Percentiles rank a stretch among this genome's conserved stretches.
phyloP scores from a whole-genome alignment of 2,329 filamentous ascomycete species.

The Orbilia blumenaviensis region DNA sequence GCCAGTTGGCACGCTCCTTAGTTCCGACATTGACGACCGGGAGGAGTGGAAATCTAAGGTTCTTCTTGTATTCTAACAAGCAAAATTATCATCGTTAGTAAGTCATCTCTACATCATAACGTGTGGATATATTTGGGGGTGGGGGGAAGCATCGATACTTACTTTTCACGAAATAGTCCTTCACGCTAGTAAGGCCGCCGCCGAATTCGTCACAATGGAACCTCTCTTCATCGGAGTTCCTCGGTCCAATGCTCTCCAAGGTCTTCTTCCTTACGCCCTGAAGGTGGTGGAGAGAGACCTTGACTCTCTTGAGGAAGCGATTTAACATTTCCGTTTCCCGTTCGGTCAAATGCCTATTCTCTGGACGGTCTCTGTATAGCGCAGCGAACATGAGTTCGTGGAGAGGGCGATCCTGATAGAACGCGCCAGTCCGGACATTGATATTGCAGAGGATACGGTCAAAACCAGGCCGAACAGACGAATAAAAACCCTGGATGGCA shows the following conservation, averaged over 20 bases:
- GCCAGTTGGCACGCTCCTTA: constrained; percentile 67
- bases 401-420: constrained; percentile 64
- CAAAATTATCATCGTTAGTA: background rate
- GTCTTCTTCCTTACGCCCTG: constrained; percentile 57
- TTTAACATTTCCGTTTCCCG: constrained; percentile 21
- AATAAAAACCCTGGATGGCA: constrained; percentile 71
- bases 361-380: background rate
- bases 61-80: constrained; percentile 60
- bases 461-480: constrained; percentile 70
- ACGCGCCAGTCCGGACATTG: constrained; percentile 71
- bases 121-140: too few species aligned
- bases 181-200: constrained; percentile 63
- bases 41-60: constrained; percentile 61
- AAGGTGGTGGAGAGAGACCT: constrained; percentile 46
- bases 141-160: too few species aligned
- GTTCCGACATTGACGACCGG: constrained; percentile 72
- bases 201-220: constrained; percentile 60
- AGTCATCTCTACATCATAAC: background rate
- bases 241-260: constrained; percentile 56
- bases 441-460: constrained; percentile 70
- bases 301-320: constrained; percentile 31
- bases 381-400: constrained; percentile 44
- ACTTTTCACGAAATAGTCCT: constrained; percentile 65
- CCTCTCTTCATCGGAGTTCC: constrained; percentile 59
- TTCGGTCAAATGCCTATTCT: constrained; percentile 8